A percentile compares a stretch with the other conserved stretches of the same genome.
Conservation (phyloP, 257 asterid species). For the Echites panduratus region DNA sequence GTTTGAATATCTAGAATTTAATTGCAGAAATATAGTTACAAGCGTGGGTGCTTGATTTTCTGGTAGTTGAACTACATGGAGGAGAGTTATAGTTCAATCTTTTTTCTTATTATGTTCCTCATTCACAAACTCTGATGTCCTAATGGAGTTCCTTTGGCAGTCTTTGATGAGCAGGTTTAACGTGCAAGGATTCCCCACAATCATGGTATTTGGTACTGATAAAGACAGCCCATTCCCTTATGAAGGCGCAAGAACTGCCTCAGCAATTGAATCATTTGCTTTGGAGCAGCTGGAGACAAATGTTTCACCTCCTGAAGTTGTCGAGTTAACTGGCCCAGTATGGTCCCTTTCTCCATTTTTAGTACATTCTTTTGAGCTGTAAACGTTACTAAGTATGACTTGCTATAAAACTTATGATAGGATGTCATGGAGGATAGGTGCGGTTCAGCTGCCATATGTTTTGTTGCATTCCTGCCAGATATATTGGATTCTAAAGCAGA, state of each 20-base stretch:
- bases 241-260: slow-evolving; percentile 88
- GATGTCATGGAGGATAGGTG: slow-evolving; percentile 89
- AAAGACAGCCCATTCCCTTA: slow-evolving; percentile 75
- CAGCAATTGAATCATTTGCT: slow-evolving; percentile 86
- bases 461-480: slow-evolving; percentile 86
- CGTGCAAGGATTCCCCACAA: slow-evolving; percentile 96
- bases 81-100: neutral
- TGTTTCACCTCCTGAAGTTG: slow-evolving; percentile 88
- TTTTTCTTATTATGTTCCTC: neutral
- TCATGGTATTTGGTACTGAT: slow-evolving; percentile 93
- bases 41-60: neutral
- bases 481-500: slow-evolving; percentile 92
- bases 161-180: slow-evolving; percentile 95
- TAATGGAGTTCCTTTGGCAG: slow-evolving; percentile 52
- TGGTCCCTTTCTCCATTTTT: neutral
- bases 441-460: slow-evolving; percentile 86
- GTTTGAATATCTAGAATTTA: neutral
- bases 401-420: slow-evolving; percentile 28
- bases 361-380: slow-evolving; percentile 4
- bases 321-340: slow-evolving; percentile 82
- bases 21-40: neutral
- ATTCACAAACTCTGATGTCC: slow-evolving; percentile 14
- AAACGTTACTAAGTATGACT: neutral
- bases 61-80: neutral
- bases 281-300: slow-evolving; percentile 81